Base-by-base conservation (phyloP, 441 rosid species). In the Erodium trifolium region DNA sequence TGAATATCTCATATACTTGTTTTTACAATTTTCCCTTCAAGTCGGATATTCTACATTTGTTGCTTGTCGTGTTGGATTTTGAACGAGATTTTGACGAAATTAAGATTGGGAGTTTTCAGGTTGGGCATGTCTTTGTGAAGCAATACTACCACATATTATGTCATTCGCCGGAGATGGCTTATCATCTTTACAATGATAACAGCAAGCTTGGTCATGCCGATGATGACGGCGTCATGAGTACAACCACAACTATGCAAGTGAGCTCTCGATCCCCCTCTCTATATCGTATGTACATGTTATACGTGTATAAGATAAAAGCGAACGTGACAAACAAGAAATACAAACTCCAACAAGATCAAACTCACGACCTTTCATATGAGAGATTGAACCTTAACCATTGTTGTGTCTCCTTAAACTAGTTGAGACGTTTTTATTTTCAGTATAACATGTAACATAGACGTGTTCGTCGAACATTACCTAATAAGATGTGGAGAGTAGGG, bases 191-290 rank as follows among this genome's bases (percentile, higher is more conserved):
- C 76, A 87, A 88, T 68, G 95, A 91, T 68, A 47, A 19, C 8
- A 93, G 98, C 69, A 86, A 85, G 83, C 82, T 91, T 76, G 92
- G 97, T 57, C 95, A 95, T 67, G 88, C 84, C n/a, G 90, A 76
- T 53, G 84, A 72, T 59, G 43, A 64, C 66, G 97, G 90, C 8
- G 69, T 76, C 70, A 87, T 93, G 93, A 75, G 76, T 59, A 70
- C 71, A 47, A 82, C 93, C 35, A 78, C 92, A 8, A 86, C 94
- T 49, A 83, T 89, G 84, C 79, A 82, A 43, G 98, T 91, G 71
- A 83, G 27, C 27, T 23, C 27, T 23, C 27, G 27, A 23, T 23
- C 27, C 27, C 27, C 27, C 27, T 23, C 27, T 23, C 2, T 23
- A 2, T 23, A 23, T 23, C 27, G 27, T 23, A 23, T 23, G 27